Evolutionary conservation across 140 eudicot genomes (phyloP), one percentile per base, ranked within the genome.

Genomic region (Flaveria floridana): DNA sequence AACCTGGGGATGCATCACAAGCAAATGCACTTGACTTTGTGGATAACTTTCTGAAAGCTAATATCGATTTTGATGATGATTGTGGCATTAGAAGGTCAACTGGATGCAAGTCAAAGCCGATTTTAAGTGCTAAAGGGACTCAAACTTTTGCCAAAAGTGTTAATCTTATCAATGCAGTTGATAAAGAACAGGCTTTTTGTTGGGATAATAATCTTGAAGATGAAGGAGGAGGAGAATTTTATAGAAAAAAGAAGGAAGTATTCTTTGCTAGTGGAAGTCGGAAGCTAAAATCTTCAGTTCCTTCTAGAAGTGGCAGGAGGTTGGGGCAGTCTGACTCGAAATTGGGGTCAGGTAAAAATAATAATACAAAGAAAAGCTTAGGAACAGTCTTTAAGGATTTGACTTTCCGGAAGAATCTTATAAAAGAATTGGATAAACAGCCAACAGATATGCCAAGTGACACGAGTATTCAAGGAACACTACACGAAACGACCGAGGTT

Each of bases 1-100:
- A 90, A 74, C 97, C 99, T 62, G 99, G 97, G 76, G 99, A 94
- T 11, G 81, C 85, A 47, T 88, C 99, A 53, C 99, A 94, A 80
- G 89, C 89, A 41, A 77, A 83, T 62, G 99, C 99, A 28, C 99
- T 94, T 68, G 84, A 90, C 68, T 79, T 87, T 79, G 96, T 94
- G 77, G 97, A 94, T 78, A 85, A 46, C 76, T 90, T 88, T 82
- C 78, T 94, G 72, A 84, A 84, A 76, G 81, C 76, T 41, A 85
- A 79, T 85, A 65, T 70, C 6, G 82, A 65, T 28, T 83, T 82
- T 37, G 52, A 19, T 65, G 85, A 85, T 77, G 75, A 74, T 59
- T 19, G 44, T 68, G 84, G 70, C 6, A 12, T 55, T 28, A 52
- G 23, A 37, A 78, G 74, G 69, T 76, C 85, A 37, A 66, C 83